These are phyloP conservation scores for Crithidia mellificae DNA, from an alignment of 208 protist species.

Conservation along the genomic window DNA sequence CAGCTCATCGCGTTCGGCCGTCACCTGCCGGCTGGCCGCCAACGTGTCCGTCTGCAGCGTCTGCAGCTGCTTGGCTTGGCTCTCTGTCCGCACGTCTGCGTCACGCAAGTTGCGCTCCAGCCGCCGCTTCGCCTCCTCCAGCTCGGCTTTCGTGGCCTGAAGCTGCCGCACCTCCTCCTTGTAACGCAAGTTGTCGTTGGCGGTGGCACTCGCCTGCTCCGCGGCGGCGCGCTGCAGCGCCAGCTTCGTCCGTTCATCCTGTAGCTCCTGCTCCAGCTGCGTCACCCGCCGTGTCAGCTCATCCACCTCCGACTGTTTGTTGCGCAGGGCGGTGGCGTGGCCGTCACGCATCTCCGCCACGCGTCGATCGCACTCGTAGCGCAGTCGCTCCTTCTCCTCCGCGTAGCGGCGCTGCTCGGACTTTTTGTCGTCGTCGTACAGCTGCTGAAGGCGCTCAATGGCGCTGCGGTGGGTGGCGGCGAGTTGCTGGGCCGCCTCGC, in stretches of 20 bases:
- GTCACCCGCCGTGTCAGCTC: constrained; percentile 41
- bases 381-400: constrained; percentile 61
- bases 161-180: constrained; percentile 64
- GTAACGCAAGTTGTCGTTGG: constrained; percentile 36
- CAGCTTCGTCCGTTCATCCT: constrained; percentile 52
- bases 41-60: constrained; percentile 48
- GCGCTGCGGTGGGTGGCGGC: constrained; percentile 51
- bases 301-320: constrained; percentile 46
- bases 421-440: constrained; percentile 80
- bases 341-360: constrained; percentile 53
- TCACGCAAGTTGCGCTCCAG: constrained; percentile 57
- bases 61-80: constrained; percentile 47
- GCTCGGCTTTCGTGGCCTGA: constrained; percentile 39
- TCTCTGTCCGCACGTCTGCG: constrained; percentile 43
- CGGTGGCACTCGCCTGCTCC: constrained; percentile 8
- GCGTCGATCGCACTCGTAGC: constrained; percentile 47
- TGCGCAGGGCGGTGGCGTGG: constrained; percentile 46
- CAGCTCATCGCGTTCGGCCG: constrained; percentile 48
- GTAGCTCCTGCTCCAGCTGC: constrained; percentile 51
- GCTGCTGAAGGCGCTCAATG: constrained; percentile 57
- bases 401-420: constrained; percentile 46
- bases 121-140: constrained; percentile 45
- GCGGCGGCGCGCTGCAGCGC: constrained; percentile 20
- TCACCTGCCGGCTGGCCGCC: constrained; percentile 29
- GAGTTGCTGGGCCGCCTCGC: constrained; percentile 44